These are phyloP conservation scores for Jatropha curcas DNA, from an alignment of 345 rosid species.

Conservation along the genomic window DNA sequence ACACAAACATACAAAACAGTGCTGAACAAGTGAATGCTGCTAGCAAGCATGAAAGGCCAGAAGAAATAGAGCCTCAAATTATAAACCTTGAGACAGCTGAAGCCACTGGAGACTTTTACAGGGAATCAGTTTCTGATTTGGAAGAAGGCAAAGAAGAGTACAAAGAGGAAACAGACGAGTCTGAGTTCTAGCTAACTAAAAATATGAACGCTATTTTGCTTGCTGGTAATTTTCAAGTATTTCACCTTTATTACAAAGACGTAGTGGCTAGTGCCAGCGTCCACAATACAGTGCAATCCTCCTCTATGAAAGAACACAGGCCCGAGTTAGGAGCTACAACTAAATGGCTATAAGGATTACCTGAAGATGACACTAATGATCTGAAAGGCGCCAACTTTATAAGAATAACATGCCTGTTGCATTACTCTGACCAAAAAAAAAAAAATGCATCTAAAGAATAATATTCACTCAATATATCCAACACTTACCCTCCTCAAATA, in stretches of 20 bases:
- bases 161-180: slow-evolving; percentile 34
- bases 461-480: not conserved
- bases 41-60: not conserved
- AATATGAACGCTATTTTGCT: not conserved
- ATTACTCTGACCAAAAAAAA: too few species aligned
- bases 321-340: too few species aligned
- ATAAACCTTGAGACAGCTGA: slow-evolving; percentile 14
- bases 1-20: slow-evolving; percentile 2
- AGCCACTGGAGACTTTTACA: slow-evolving; percentile 10
- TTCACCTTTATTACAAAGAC: too few species aligned
- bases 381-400: too few species aligned
- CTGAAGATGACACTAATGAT: too few species aligned
- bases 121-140: slow-evolving; percentile 17
- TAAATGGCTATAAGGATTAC: too few species aligned
- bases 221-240: too few species aligned
- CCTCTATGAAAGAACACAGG: too few species aligned
- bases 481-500: not conserved
- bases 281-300: too few species aligned
- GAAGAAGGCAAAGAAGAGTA: slow-evolving; percentile 32
- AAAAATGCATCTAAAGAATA: not conserved
- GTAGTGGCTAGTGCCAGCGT: too few species aligned
- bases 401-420: not conserved
- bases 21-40: slow-evolving; percentile 10
- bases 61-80: slow-evolving; percentile 19
- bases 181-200: slow-evolving; percentile 33